Base-by-base conservation (phyloP, 768 basidiomycete genomes). In the Vishniacozyma victoriae region DNA sequence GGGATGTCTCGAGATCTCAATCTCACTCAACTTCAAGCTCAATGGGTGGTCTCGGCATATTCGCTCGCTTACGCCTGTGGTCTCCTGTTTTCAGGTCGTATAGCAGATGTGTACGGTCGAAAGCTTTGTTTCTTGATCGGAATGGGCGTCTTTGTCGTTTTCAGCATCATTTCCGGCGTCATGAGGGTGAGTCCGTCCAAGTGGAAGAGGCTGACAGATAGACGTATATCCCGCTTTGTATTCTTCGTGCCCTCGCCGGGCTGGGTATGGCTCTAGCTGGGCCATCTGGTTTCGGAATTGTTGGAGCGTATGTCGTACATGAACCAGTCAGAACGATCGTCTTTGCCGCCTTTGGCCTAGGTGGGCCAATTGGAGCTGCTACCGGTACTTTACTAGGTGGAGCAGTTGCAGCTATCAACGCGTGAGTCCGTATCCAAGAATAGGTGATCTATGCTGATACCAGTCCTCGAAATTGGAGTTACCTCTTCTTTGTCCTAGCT, bases 261-360 rank as follows among this genome's bases (percentile, higher is more conserved):
- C 41, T 59, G 3, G 62, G 50, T 16, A 18, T 42, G 7, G 42
- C 55, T 14, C 50, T 64, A 9, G 47, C 56, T 18, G 41, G 45
- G 3, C 59, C 62, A 16, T 50, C 55, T 13, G 56, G 41, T 2
- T 60, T 48, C 29, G 56, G 62, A 13, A 58, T 61, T 31, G 31
- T 57, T 5, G 62, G 52, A 24, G 18, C 40, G 11, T 54, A 39
- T 19, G 26, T 57, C 20, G 33, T 44, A 13, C 33, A 55, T 18
- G 55, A 60, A 25, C 51, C 60, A 3, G 76, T 80, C 0, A 80
- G 89, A 9, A 81, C 84, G 1, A 68, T 80, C 1, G 88, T 86
- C 0, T 90, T 91, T 53, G 79, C 89, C 0, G 82, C 84, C 0
- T 89, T 89, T 51, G 77, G 83, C 1, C 83, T 86, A 0, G 89